These are phyloP conservation scores for Fusarium oligoseptatum DNA, from an alignment of 2,329 filamentous ascomycete species.

Conservation along the genomic window DNA sequence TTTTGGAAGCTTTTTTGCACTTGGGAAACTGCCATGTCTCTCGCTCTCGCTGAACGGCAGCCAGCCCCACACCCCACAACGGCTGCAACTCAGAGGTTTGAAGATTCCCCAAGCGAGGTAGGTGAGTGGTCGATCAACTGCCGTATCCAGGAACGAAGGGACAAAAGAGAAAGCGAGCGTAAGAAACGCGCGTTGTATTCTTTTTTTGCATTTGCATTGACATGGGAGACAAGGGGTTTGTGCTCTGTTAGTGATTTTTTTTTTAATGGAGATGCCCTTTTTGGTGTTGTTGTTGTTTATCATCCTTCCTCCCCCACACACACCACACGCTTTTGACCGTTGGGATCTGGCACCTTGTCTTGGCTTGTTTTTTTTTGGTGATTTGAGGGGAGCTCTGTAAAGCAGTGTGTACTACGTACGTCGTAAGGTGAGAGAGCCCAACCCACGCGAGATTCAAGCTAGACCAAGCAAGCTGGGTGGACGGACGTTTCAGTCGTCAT, in stretches of 20 bases:
- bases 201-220: slow-evolving; percentile 1
- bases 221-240: neutral
- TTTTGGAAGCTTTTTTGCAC: neutral
- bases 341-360: slow-evolving; percentile 22
- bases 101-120: slow-evolving; percentile 25
- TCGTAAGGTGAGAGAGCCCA: too few species aligned
- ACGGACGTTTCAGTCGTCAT: slow-evolving; percentile 5
- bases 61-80: slow-evolving; percentile 33
- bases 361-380: slow-evolving; percentile 9
- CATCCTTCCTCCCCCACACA: slow-evolving; percentile 9
- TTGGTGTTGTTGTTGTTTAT: neutral
- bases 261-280: neutral
- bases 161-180: neutral
- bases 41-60: neutral
- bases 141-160: slow-evolving; percentile 21
- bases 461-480: neutral
- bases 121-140: slow-evolving; percentile 26
- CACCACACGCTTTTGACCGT: slow-evolving; percentile 18
- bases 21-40: neutral
- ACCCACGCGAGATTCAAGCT: neutral
- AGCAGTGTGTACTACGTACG: neutral
- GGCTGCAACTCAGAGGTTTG: slow-evolving; percentile 32
- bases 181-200: neutral
- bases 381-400: slow-evolving; percentile 21
- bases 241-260: neutral